These are phyloP conservation scores for Yarrowia sp. DNA, from an alignment of 805 yeast species.

Conservation along the genomic window DNA sequence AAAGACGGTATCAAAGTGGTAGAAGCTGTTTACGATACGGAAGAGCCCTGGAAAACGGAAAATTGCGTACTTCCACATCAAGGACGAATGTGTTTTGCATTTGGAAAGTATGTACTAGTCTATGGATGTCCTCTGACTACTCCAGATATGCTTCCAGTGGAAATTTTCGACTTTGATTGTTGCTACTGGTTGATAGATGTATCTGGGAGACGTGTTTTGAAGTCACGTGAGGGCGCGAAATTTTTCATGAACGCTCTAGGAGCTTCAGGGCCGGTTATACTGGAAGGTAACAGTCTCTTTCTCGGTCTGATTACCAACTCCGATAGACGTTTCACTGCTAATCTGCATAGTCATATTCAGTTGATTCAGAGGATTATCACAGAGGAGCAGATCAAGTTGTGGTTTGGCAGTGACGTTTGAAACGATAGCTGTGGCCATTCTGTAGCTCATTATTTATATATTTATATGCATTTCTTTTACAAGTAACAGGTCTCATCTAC, in stretches of 20 bases:
- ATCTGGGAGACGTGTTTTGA: not conserved
- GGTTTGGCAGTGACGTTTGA: too few species aligned
- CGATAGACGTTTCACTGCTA: not conserved
- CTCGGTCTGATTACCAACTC: not conserved
- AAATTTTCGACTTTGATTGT: not conserved
- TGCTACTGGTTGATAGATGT: slow-evolving; percentile 16
- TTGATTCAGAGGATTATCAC: not conserved
- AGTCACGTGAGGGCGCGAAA: not conserved
- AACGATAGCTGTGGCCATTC: too few species aligned
- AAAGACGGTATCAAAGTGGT: not conserved
- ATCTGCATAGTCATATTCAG: slow-evolving; percentile 5
- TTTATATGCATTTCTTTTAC: not conserved
- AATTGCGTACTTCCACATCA: not conserved
- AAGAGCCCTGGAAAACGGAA: not conserved
- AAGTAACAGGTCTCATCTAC: too few species aligned
- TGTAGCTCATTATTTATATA: not conserved
- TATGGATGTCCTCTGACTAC: not conserved
- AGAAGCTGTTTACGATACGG: not conserved
- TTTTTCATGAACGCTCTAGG: not conserved
- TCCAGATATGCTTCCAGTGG: not conserved
- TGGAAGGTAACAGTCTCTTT: not conserved
- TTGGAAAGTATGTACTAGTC: not conserved
- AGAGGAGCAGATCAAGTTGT: not conserved
- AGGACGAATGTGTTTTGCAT: not conserved
- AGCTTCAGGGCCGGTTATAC: not conserved